Conservation (phyloP, 495 filamentous ascomycete genomes). For the Podospora pseudocomata region DNA sequence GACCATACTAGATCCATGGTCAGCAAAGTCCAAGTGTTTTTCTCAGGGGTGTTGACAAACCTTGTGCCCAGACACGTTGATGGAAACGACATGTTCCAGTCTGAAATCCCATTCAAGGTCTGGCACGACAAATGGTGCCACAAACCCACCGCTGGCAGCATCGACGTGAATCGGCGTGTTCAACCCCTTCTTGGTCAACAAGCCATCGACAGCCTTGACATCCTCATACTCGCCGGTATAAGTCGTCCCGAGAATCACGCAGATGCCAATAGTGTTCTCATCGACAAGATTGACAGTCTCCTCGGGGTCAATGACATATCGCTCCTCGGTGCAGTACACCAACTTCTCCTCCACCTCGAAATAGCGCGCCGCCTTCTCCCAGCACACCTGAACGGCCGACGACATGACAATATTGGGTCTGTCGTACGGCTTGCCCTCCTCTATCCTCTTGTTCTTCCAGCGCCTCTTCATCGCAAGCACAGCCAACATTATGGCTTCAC, state of each 20-base stretch:
- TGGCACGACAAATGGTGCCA: conserved; percentile 81
- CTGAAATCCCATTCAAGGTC: conserved; percentile 84
- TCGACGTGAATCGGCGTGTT: conserved; percentile 88
- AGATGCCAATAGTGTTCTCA: conserved; percentile 95
- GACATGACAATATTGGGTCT: conserved; percentile 89
- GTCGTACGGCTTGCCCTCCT: conserved; percentile 68
- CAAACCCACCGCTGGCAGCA: conserved; percentile 85
- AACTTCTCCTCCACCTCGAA: conserved; percentile 90
- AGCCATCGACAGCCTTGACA: conserved; percentile 81
- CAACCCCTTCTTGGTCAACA: conserved; percentile 65
- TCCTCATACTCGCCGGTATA: conserved; percentile 98
- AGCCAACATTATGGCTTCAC: conserved; percentile 86
- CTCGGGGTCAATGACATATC: conserved; percentile 83
- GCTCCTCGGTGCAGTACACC: conserved; percentile 74
- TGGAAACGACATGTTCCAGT: conserved; percentile 78
- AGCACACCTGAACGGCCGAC: conserved; percentile 89
- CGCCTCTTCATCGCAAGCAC: conserved; percentile 93
- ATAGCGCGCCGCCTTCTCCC: conserved; percentile 94
- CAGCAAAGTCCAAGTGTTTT: neutral
- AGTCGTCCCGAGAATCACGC: conserved; percentile 81
- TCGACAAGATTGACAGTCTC: conserved; percentile 80
- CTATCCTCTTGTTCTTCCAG: conserved; percentile 81
- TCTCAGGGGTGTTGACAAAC: conserved; percentile 49
- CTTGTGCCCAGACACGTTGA: conserved; percentile 93
- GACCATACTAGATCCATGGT: conserved; percentile 39